A percentile compares a stretch with the other conserved stretches of the same genome.
phyloP scores from a whole-genome alignment of 345 rosid species.

The Linum tenue region DNA sequence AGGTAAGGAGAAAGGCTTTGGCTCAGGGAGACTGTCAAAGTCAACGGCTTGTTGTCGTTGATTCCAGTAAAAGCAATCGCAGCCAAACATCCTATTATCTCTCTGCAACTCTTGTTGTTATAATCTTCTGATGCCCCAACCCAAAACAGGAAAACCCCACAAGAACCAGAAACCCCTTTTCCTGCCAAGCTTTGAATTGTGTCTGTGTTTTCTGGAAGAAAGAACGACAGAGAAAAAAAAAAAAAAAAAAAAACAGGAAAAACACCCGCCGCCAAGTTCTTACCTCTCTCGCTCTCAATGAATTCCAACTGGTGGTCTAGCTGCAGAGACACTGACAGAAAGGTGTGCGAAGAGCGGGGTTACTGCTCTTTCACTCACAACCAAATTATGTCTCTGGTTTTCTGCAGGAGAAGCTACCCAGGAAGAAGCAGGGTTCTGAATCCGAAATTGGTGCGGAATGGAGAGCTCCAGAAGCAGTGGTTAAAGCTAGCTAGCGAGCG shows the following conservation, averaged over 20 bases:
- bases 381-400: too few relatives aligned
- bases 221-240: not conserved
- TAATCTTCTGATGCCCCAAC: not conserved
- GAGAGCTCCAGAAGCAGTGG: not conserved
- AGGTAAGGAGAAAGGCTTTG: constrained; percentile 57
- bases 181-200: not conserved
- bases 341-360: too few relatives aligned
- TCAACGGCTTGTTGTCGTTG: constrained; percentile 15
- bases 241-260: too few relatives aligned
- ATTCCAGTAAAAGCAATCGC: constrained; percentile 55
- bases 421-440: not conserved
- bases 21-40: constrained; percentile 12
- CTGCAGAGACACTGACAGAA: too few relatives aligned
- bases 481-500: not conserved
- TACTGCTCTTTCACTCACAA: too few relatives aligned
- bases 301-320: too few relatives aligned
- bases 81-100: constrained; percentile 41
- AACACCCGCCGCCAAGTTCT: too few relatives aligned
- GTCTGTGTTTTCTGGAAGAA: not conserved
- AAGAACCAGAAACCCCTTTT: not conserved
- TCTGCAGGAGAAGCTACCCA: too few relatives aligned
- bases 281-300: too few relatives aligned
- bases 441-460: not conserved
- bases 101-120: not conserved
- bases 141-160: not conserved